These are phyloP conservation scores for Bryoglossum gracile DNA, from an alignment of 495 filamentous ascomycete genomes.

Conservation along the genomic window DNA sequence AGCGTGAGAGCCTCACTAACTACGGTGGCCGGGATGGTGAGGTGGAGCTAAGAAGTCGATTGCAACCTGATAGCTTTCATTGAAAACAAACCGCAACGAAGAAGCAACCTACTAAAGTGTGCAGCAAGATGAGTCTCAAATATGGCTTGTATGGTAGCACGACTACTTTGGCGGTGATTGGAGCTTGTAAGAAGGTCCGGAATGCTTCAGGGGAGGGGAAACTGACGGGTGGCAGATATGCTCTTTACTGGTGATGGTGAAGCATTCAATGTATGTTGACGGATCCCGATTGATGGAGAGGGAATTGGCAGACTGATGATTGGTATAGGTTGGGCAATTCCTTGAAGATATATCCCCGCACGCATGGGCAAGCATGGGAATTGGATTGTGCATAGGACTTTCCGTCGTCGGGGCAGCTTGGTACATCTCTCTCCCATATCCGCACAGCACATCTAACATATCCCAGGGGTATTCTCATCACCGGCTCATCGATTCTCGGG, in stretches of 20 bases:
- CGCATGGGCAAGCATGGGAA: constrained; percentile 85
- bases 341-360: constrained; percentile 91
- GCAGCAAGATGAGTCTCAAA: constrained; percentile 43
- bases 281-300: neutral
- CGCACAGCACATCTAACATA: constrained; percentile 7
- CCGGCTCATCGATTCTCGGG: constrained; percentile 95
- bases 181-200: constrained; percentile 59
- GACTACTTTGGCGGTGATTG: constrained; percentile 70
- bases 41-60: constrained; percentile 3
- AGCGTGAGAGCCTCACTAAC: constrained; percentile 10
- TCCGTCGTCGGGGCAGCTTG: constrained; percentile 97
- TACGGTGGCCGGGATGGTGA: constrained; percentile 9
- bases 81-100: no score
- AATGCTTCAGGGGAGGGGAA: constrained; percentile 27
- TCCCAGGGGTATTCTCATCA: constrained; percentile 94
- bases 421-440: constrained; percentile 40
- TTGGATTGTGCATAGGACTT: constrained; percentile 88
- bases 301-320: constrained; percentile 5
- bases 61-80: constrained; percentile 10
- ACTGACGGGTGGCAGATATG: constrained; percentile 62
- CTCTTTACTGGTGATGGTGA: constrained; percentile 95
- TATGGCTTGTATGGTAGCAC: constrained; percentile 68
- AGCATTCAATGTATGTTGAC: constrained; percentile 76
- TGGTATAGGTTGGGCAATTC: constrained; percentile 75
- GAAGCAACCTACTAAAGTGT: constrained; percentile 8